Conservation (phyloP, 2,329 filamentous ascomycete species). For the Chalaropsis ovoidea region DNA sequence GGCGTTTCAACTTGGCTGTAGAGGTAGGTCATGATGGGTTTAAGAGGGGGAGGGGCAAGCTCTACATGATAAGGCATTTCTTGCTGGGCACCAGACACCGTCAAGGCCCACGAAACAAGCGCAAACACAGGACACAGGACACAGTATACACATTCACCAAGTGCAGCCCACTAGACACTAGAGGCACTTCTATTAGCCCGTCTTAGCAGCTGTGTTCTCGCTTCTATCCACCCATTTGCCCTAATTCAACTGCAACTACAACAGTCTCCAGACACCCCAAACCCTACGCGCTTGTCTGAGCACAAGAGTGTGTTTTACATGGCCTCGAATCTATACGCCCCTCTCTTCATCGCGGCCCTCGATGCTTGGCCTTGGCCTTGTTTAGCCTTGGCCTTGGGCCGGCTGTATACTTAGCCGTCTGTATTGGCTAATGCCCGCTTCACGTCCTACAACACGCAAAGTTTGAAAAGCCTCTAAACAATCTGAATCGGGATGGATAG, state of each 20-base stretch:
- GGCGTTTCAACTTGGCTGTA: not conserved
- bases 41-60: not conserved
- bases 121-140: too few species aligned
- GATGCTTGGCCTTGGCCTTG: not conserved
- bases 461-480: not conserved
- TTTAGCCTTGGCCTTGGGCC: not conserved
- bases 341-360: not conserved
- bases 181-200: not conserved
- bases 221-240: not conserved
- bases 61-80: not conserved
- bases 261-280: not conserved
- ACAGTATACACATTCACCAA: too few species aligned
- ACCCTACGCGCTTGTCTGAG: conserved; percentile 9
- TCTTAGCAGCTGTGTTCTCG: not conserved
- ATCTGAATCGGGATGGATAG: not conserved
- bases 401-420: not conserved
- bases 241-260: not conserved
- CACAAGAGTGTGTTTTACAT: conserved; percentile 4
- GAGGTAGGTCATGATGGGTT: too few species aligned
- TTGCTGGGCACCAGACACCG: too few species aligned
- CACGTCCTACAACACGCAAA: not conserved
- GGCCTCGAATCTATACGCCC: not conserved
- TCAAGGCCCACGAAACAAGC: too few species aligned
- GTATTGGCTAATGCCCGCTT: not conserved
- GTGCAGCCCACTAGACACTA: too few species aligned